Percentiles rank a stretch among this genome's conserved stretches.
Conservation (phyloP, 805 yeast species). For the Kluyveromyces aestuarii region DNA sequence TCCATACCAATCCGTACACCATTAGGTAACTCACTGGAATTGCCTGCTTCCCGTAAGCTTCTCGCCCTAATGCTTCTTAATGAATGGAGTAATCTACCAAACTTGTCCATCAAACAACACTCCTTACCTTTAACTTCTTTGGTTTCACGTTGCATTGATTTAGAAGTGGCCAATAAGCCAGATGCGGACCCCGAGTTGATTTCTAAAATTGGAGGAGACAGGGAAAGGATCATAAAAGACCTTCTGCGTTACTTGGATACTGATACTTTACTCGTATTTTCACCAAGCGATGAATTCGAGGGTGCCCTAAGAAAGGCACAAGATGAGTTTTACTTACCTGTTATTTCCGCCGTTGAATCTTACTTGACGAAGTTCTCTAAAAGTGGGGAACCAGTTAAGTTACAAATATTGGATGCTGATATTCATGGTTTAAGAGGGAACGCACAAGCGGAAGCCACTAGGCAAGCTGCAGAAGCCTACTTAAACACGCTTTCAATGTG, state of each 20-base stretch:
- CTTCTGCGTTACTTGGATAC: slow-evolving; percentile 84
- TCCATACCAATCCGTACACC: slow-evolving; percentile 78
- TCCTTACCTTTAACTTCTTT: slow-evolving; percentile 82
- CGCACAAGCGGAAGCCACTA: slow-evolving; percentile 52
- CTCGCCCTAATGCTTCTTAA: slow-evolving; percentile 71
- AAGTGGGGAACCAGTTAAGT: slow-evolving; percentile 26
- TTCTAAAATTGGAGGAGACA: slow-evolving; percentile 52
- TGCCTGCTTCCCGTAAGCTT: slow-evolving; percentile 50
- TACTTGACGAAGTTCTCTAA: slow-evolving; percentile 34
- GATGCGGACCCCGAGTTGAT: slow-evolving; percentile 37
- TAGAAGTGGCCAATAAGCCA: slow-evolving; percentile 34
- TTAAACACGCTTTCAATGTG: slow-evolving; percentile 53
- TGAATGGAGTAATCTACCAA: slow-evolving; percentile 78
- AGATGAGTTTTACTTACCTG: slow-evolving; percentile 64
- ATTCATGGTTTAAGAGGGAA: slow-evolving; percentile 75
- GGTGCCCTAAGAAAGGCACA: slow-evolving; percentile 78
- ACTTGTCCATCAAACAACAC: slow-evolving; percentile 61
- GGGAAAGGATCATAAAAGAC: slow-evolving; percentile 46
- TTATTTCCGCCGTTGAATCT: slow-evolving; percentile 57
- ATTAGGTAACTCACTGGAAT: slow-evolving; percentile 54
- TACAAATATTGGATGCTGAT: slow-evolving; percentile 71
- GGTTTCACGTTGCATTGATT: slow-evolving; percentile 78
- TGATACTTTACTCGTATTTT: slow-evolving; percentile 81
- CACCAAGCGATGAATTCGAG: slow-evolving; percentile 73
- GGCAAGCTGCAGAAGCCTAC: slow-evolving; percentile 55